phyloP scores from a whole-genome alignment of 2,329 filamentous ascomycete genomes.

The Talaromyces sp. region DNA sequence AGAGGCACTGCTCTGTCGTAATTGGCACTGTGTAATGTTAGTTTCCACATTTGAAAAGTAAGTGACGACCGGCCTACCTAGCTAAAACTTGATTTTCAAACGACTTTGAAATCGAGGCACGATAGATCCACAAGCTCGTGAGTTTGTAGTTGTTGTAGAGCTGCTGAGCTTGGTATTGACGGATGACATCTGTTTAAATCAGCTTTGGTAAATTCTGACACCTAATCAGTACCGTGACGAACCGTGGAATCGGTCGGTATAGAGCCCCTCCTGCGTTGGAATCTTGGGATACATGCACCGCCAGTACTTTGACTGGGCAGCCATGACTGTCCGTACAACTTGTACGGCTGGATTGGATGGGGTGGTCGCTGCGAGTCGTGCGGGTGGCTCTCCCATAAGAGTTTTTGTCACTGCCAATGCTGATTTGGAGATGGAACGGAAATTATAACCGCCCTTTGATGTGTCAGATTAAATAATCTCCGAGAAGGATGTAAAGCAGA shows the following conservation, averaged over 20 bases:
- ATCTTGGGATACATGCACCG: conserved; percentile 73
- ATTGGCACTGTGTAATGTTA: conserved; percentile 49
- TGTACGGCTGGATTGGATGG: conserved; percentile 53
- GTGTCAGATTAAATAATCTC: background rate
- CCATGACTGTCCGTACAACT: conserved; percentile 56
- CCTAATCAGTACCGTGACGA: background rate
- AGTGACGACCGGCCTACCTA: conserved; percentile 49
- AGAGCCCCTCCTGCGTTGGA: conserved; percentile 27
- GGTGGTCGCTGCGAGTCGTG: conserved; percentile 48
- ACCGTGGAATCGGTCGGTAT: conserved; percentile 60
- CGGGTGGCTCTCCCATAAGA: conserved; percentile 90
- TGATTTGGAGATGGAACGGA: conserved; percentile 86
- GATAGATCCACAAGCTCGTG: conserved; percentile 74
- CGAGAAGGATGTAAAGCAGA: background rate
- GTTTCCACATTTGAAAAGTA: background rate
- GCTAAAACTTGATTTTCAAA: conserved; percentile 85
- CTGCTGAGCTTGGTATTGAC: conserved; percentile 68
- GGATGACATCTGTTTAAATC: conserved; percentile 61
- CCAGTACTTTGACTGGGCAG: conserved; percentile 69
- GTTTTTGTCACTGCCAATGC: conserved; percentile 87
- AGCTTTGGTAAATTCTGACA: background rate
- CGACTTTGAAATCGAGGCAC: conserved; percentile 66
- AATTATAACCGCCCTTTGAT: conserved; percentile 76
- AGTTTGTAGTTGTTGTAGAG: conserved; percentile 72
- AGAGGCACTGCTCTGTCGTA: conserved; percentile 65